These are phyloP conservation scores for Yamadazyma songkhlaensis DNA, from an alignment of 1,139 yeast species.

Conservation along the genomic window DNA sequence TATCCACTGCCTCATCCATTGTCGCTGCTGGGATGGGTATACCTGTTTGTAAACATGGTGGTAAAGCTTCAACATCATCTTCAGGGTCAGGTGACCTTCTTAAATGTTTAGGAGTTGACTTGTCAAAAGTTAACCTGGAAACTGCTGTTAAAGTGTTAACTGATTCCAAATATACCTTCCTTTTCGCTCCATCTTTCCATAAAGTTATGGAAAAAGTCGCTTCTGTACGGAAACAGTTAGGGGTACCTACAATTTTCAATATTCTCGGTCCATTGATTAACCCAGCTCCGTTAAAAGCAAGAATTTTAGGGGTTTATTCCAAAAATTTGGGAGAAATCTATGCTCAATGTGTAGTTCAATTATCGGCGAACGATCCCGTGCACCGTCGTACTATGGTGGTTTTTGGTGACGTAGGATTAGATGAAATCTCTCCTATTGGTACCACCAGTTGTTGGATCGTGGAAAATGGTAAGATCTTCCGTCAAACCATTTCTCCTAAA, in stretches of 20 bases:
- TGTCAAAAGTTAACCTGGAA: slow-evolving; percentile 60
- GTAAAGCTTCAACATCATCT: slow-evolving; percentile 89
- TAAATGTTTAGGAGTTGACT: slow-evolving; percentile 71
- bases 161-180: slow-evolving; percentile 61
- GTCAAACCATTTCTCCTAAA: slow-evolving; percentile 47
- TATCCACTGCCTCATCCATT: slow-evolving; percentile 90
- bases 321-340: slow-evolving; percentile 76
- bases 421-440: slow-evolving; percentile 91
- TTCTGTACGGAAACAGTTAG: slow-evolving; percentile 67
- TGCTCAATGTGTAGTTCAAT: slow-evolving; percentile 70
- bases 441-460: slow-evolving; percentile 76
- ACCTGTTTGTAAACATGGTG: slow-evolving; percentile 88
- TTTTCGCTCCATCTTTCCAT: slow-evolving; percentile 93
- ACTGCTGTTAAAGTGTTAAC: slow-evolving; percentile 65
- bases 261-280: slow-evolving; percentile 89
- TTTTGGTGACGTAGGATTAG: slow-evolving; percentile 87
- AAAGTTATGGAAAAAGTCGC: slow-evolving; percentile 90
- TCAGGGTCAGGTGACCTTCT: slow-evolving; percentile 94
- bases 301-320: slow-evolving; percentile 87
- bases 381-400: slow-evolving; percentile 75
- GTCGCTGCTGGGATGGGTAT: slow-evolving; percentile 91
- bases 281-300: slow-evolving; percentile 80
- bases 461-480: slow-evolving; percentile 41
- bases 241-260: slow-evolving; percentile 91
- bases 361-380: slow-evolving; percentile 42